These are phyloP conservation scores for Entoloma clypeatum DNA, from an alignment of 1,284 basidiomycete genomes.

Conservation along the genomic window DNA sequence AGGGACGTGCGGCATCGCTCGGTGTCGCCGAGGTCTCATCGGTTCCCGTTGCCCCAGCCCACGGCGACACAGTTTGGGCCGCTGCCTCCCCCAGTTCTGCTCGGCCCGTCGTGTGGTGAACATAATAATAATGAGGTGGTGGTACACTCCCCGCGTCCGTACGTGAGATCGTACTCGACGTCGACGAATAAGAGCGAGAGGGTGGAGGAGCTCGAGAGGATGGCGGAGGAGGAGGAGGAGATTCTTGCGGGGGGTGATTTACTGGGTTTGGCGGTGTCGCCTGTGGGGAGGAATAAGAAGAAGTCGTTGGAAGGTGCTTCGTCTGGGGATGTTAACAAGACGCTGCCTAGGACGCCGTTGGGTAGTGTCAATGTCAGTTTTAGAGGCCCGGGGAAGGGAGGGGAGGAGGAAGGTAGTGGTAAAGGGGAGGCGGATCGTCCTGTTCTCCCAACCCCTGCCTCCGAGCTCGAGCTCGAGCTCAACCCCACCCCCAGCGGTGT, in stretches of 20 bases:
- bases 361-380: no score
- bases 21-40: slow-evolving; percentile 51
- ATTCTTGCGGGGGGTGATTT: slow-evolving; percentile 38
- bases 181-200: slow-evolving; percentile 49
- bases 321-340: slow-evolving; percentile 42
- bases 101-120: slow-evolving; percentile 2
- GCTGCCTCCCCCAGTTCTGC: slow-evolving; percentile 16
- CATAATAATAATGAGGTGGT: slow-evolving; percentile 21
- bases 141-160: slow-evolving; percentile 56
- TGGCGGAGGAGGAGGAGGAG: slow-evolving; percentile 54
- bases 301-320: no score
- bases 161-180: slow-evolving; percentile 46
- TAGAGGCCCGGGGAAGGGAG: no score
- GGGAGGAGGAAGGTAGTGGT: no score
- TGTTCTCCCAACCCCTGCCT: no score
- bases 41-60: slow-evolving; percentile 29
- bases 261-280: no score
- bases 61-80: background rate
- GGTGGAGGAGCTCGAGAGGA: slow-evolving; percentile 61
- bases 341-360: slow-evolving; percentile 54
- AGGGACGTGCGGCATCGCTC: slow-evolving; percentile 53
- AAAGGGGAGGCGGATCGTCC: no score
- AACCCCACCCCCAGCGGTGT: no score
- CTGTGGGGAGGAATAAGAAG: no score
- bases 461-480: no score